phyloP scores from a whole-genome alignment of 2,329 filamentous ascomycete species.

The Pseudogymnoascus pannorum region DNA sequence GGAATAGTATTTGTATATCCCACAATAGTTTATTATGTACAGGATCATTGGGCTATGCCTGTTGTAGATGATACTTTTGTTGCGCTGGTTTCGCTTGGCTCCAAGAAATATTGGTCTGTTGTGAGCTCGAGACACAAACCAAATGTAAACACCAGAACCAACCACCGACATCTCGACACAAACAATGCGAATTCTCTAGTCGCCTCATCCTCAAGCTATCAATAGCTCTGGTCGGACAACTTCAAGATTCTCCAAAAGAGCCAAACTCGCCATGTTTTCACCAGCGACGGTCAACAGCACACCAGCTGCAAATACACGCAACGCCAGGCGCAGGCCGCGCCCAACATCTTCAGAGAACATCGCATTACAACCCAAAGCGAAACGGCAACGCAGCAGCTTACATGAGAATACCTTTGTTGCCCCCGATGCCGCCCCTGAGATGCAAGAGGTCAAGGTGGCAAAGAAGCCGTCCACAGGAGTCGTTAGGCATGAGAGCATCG shows the following conservation, averaged over 20 bases:
- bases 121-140: conserved; percentile 4
- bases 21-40: not conserved
- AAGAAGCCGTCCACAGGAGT: conserved; percentile 35
- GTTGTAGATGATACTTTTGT: conserved; percentile 10
- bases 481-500: conserved; percentile 30
- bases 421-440: conserved; percentile 44
- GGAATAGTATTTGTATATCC: not conserved
- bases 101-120: conserved; percentile 1
- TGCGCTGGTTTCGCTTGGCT: conserved; percentile 9
- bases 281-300: conserved; percentile 40
- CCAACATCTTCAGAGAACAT: conserved; percentile 49
- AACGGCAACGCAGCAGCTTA: conserved; percentile 52
- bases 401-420: conserved; percentile 50
- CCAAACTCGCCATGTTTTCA: conserved; percentile 48
- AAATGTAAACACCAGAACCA: conserved; percentile 10
- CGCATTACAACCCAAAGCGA: conserved; percentile 52
- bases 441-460: conserved; percentile 45
- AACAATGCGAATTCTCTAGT: conserved; percentile 6
- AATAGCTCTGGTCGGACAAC: not conserved
- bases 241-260: not conserved
- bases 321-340: conserved; percentile 51
- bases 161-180: conserved; percentile 4
- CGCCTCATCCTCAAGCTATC: conserved; percentile 1
- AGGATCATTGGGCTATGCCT: not conserved
- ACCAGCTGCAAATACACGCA: conserved; percentile 50